Conservation (phyloP, 495 filamentous ascomycete genomes). For the Hypoxylon subgilvum region DNA sequence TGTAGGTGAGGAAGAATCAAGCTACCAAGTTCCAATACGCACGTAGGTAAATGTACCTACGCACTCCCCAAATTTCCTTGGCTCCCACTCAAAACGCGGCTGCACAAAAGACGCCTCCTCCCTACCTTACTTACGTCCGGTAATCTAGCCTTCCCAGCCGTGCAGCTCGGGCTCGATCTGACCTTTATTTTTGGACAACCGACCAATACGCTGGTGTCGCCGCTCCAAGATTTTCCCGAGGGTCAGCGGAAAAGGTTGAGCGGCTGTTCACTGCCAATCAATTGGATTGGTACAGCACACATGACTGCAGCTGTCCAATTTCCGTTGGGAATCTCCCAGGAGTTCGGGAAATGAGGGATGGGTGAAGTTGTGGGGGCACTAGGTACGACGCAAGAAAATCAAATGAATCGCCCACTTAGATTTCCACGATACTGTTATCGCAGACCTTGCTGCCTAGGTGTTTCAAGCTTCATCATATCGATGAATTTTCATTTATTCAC, state of each 20-base stretch:
- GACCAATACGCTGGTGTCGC: too few species aligned
- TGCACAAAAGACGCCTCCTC: constrained; percentile 18
- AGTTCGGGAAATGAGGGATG: constrained; percentile 18
- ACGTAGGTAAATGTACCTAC: too few species aligned
- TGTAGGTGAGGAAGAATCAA: too few species aligned
- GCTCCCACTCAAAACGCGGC: constrained; percentile 12
- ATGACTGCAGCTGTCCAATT: constrained; percentile 18
- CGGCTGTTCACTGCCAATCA: constrained; percentile 3
- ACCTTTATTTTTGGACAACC: constrained; percentile 15
- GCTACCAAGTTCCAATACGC: too few species aligned
- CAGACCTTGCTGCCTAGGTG: too few species aligned
- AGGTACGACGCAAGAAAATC: too few species aligned
- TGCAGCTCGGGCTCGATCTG: constrained; percentile 30
- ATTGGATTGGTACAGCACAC: neutral
- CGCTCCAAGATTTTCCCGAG: constrained; percentile 22
- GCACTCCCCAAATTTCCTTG: neutral
- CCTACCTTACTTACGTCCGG: constrained; percentile 2
- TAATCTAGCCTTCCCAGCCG: constrained; percentile 14
- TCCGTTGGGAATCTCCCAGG: constrained; percentile 30
- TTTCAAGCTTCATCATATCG: too few species aligned
- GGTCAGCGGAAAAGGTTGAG: constrained; percentile 4
- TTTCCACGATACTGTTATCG: too few species aligned
- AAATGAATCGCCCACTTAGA: constrained; percentile 22
- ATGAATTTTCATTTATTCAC: neutral
- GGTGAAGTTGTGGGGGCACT: constrained; percentile 13